Evolutionary conservation across 2,329 filamentous ascomycete genomes (phyloP), one percentile per base, ranked within the genome.

Genomic region (Fusarium miscanthi): DNA sequence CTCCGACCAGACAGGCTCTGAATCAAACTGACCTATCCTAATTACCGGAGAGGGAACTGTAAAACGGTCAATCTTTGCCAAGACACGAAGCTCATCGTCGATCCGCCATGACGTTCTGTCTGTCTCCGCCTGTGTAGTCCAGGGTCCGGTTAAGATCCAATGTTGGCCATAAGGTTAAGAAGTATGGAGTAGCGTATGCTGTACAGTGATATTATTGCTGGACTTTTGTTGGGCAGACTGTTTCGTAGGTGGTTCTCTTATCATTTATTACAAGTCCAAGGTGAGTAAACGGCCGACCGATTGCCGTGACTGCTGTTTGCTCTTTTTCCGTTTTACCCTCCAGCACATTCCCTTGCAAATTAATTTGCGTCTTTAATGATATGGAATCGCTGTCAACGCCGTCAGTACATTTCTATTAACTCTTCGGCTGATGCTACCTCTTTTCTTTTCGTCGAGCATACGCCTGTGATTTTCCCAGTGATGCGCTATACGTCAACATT

Each of bases 71-170:
- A 27, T 46, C 48, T 59, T 59, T 59, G 70, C 70, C 70, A 73
- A 73, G 70, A 72, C 67, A 19, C 42, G 59, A 70, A 58, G 49
- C 54, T 60, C 70, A 72, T 73, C 67, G 70, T 61, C 66, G 70
- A 73, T 72, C 70, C 51, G 70, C 60, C 66, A 74, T 73, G 70
- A 74, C 70, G 70, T 56, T 49, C 59, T 63, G 23, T 45, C 61
- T 66, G 49, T 31, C 43, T 38, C 41, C 21, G 38, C 54, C 59
- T 58, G 65, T 60, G 58, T 62, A 66, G 63, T 58, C 64, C 66
- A 69, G 66, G 66, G 65, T 64, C 51, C 56, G 49, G 45, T 58
- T 41, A 49, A 68, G 70, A 66, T 72, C 59, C 60, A 65, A 66
- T 49, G 52, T 64, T 70, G 54, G 69, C 59, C 49, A 48, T 49